Evolutionary conservation across 2,329 filamentous ascomycete species (phyloP).

Genomic region (Hymenoscyphus linearis): DNA sequence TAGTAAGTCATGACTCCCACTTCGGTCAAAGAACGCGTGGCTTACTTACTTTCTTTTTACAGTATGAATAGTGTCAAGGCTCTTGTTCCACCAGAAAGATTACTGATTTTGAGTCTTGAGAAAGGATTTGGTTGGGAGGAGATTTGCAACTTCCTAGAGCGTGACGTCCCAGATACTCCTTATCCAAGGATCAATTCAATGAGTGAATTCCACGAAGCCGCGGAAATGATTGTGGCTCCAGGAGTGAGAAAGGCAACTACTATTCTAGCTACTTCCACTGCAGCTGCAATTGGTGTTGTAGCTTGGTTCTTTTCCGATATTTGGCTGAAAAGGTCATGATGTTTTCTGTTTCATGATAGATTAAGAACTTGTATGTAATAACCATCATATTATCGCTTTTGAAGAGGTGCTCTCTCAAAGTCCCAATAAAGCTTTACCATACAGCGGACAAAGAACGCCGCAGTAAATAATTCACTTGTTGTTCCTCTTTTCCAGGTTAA

Average conservation of each 20-base stretch:
- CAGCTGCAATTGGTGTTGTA: not conserved
- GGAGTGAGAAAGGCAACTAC: not conserved
- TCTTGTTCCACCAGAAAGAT: not conserved
- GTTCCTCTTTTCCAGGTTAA: no score
- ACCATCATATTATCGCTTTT: not conserved
- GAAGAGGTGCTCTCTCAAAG: no score
- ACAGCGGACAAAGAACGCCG: no score
- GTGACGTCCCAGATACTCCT: not conserved
- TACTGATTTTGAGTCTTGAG: not conserved
- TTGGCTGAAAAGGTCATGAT: not conserved
- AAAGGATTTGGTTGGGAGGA: not conserved
- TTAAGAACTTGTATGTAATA: not conserved
- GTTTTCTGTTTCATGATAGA: not conserved
- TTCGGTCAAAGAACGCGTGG: not conserved
- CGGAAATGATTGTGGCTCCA: not conserved
- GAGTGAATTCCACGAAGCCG: not conserved
- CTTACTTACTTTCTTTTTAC: not conserved
- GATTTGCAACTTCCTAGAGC: not conserved
- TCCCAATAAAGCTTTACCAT: no score
- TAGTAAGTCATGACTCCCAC: not conserved
- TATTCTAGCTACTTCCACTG: not conserved
- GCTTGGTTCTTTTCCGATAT: not conserved
- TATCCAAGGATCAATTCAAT: not conserved
- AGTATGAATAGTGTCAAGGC: not conserved
- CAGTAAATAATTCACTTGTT: no score